Conservation (phyloP, 441 rosid species). For the Geranium incanum region DNA sequence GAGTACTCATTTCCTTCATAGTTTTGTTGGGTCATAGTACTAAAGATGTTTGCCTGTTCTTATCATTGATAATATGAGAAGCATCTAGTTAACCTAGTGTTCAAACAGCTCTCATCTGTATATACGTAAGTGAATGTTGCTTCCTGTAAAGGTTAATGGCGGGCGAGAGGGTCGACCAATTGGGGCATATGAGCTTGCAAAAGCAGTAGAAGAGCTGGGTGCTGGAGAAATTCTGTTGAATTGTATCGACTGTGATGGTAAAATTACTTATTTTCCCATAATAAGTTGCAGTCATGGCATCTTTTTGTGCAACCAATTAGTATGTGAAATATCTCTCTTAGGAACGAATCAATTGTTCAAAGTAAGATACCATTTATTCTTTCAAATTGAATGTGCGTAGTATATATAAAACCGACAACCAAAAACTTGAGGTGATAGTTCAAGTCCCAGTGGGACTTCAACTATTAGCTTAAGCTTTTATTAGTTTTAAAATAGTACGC, state of each 20-base stretch:
- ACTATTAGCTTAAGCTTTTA: neutral
- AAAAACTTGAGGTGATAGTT: neutral
- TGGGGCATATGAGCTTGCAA: slow-evolving; percentile 97
- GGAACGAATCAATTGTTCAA: neutral
- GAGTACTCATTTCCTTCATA: neutral
- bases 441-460: neutral
- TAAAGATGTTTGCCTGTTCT: no score
- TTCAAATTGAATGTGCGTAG: neutral
- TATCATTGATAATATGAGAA: no score
- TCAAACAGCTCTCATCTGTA: slow-evolving; percentile 9
- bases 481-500: neutral
- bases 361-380: neutral
- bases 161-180: slow-evolving; percentile 95
- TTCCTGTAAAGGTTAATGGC: slow-evolving; percentile 62
- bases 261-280: neutral
- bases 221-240: slow-evolving; percentile 93
- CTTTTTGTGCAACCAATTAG: neutral
- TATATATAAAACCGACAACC: neutral
- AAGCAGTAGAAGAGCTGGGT: slow-evolving; percentile 86
- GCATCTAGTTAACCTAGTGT: neutral
- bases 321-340: neutral
- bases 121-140: slow-evolving; percentile 11
- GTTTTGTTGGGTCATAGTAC: neutral
- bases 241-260: slow-evolving; percentile 95
- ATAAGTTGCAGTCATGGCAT: no score